phyloP scores from a whole-genome alignment of 2,329 filamentous ascomycete species.

The Colletotrichum echinochloae region DNA sequence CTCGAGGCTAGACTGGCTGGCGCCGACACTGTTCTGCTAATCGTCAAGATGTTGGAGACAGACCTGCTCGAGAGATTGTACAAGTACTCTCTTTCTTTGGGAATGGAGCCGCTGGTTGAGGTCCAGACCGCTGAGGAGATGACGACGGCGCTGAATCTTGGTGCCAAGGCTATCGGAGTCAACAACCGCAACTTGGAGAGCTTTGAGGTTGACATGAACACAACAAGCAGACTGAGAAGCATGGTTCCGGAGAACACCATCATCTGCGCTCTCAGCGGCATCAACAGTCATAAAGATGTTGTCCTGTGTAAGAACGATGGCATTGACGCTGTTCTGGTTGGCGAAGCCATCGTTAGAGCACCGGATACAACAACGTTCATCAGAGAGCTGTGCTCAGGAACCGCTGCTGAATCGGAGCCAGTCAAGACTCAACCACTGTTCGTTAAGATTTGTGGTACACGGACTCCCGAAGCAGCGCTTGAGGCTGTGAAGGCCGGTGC shows the following conservation, averaged over 20 bases:
- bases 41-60: conserved; percentile 95
- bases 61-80: conserved; percentile 82
- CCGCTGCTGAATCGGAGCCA: conserved; percentile 51
- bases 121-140: conserved; percentile 97
- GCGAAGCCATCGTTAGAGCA: conserved; percentile 95
- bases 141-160: conserved; percentile 85
- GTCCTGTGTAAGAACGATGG: conserved; percentile 88
- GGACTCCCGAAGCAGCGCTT: conserved; percentile 82
- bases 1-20: conserved; percentile 92
- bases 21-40: conserved; percentile 93
- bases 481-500: conserved; percentile 88
- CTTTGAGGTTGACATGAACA: conserved; percentile 95
- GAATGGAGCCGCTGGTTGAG: conserved; percentile 98
- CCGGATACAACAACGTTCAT: conserved; percentile 87
- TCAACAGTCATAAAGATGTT: conserved; percentile 89
- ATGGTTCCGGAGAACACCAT: conserved; percentile 88
- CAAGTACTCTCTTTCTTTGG: conserved; percentile 86
- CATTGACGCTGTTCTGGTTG: conserved; percentile 92
- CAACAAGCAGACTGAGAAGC: conserved; percentile 87
- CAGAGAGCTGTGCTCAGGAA: conserved; percentile 79
- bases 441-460: conserved; percentile 96
- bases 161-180: conserved; percentile 92
- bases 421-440: conserved; percentile 64
- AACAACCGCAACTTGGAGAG: conserved; percentile 98
- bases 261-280: conserved; percentile 94